Base-by-base conservation (phyloP, 164 flowering plant genomes). In the Nymphaea colorata region DNA sequence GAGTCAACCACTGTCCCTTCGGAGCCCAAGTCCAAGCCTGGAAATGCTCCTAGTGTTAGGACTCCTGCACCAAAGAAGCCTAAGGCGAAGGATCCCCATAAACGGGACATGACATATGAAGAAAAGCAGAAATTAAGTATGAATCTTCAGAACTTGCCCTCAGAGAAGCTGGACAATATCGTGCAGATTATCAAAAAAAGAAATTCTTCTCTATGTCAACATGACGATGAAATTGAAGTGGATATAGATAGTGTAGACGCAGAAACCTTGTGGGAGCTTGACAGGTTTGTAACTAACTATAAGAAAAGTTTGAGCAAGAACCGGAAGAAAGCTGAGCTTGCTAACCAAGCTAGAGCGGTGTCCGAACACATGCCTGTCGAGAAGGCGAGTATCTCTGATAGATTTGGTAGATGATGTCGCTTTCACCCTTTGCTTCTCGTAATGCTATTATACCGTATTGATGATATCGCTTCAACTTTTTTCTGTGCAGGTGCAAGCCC, bases 241-340 rank as follows among this genome's bases (percentile, higher is more conserved):
- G 97, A 91, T 68, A 91, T 91, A 51, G 96, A 85, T 43, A 82
- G 81, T 77, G 87, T 89, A 69, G 97, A 91, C 77, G 67, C 82
- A 3, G 97, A 91, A 70, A 91, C 97, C 15, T 80, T 91, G 36
- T 89, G 97, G 97, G 97, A 91, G 72, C 91, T 91, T 65, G 92
- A 91, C 71, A 80, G 89, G 68, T 86, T 85, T 73, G 91, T 91
- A 18, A 77, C 82, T 18, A 82, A 87, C 74, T 85, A 79, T 80
- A 85, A 76, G 62, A 85, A 85, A 79, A 77, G 81, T 76, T 72
- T 85, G 73, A 86, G 87, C 81, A 86, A 83, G 79, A 70, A 80
- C 71, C 81, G 79, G 74, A 79, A 84, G 67, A 85, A 81, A 68
- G 84, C 82, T 51, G 94, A 85, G 70, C 67, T 78, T 64, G 81